phyloP scores from a whole-genome alignment of 2,329 filamentous ascomycete species.

The Neonectria coccinea region DNA sequence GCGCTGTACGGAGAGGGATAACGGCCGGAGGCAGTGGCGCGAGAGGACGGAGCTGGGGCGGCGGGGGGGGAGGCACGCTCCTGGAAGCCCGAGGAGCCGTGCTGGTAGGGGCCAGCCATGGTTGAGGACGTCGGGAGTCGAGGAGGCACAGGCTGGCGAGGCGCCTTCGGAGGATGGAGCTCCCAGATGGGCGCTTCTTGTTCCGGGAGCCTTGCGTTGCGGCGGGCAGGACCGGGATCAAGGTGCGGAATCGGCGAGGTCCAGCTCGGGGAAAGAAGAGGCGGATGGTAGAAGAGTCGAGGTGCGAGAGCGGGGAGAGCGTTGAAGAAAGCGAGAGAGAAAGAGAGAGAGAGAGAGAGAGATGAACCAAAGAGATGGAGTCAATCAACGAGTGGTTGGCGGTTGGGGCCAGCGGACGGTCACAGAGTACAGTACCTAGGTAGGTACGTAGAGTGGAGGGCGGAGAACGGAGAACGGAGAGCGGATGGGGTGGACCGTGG shows the following conservation, averaged over 20 bases:
- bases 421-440: slow-evolving; percentile 3
- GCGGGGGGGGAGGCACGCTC: slow-evolving; percentile 38
- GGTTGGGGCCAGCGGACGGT: slow-evolving; percentile 28
- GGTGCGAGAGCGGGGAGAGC: background rate
- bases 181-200: slow-evolving; percentile 28
- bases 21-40: slow-evolving; percentile 25
- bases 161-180: slow-evolving; percentile 28
- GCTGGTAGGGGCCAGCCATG: slow-evolving; percentile 44
- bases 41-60: slow-evolving; percentile 35
- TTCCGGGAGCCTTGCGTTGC: slow-evolving; percentile 32
- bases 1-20: slow-evolving; percentile 35
- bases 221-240: slow-evolving; percentile 29
- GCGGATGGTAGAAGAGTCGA: background rate
- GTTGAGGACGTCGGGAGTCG: slow-evolving; percentile 11
- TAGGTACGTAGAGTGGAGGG: slow-evolving; percentile 36
- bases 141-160: slow-evolving; percentile 26
- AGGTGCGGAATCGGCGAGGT: slow-evolving; percentile 32
- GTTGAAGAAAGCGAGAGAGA: slow-evolving; percentile 6
- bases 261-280: slow-evolving; percentile 28
- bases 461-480: slow-evolving; percentile 34
- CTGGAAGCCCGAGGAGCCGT: slow-evolving; percentile 39
- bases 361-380: slow-evolving; percentile 17
- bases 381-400: slow-evolving; percentile 33
- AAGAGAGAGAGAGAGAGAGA: background rate
- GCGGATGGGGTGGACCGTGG: slow-evolving; percentile 33